Conservation (phyloP, 1,284 basidiomycete genomes). For the Vanrija sp. region DNA sequence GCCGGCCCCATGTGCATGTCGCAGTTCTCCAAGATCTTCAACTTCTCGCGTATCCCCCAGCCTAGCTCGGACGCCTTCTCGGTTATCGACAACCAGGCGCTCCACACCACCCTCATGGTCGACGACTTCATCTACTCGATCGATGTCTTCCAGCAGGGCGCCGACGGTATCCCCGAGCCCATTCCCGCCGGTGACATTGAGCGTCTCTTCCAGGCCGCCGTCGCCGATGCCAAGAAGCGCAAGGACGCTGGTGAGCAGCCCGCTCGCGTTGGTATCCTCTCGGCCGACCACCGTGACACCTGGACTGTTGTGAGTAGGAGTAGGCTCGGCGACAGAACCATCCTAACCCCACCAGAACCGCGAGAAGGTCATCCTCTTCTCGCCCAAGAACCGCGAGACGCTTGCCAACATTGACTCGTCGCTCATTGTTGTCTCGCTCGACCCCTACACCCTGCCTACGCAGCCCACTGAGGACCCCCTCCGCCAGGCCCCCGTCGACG, state of each 20-base stretch:
- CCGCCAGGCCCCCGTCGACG: conserved; percentile 58
- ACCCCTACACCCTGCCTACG: conserved; percentile 51
- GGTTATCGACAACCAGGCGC: conserved; percentile 55
- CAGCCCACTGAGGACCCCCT: conserved; percentile 51
- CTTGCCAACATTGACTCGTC: conserved; percentile 66
- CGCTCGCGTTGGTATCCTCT: conserved; percentile 66
- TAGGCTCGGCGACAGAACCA: conserved; percentile 13
- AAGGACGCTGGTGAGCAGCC: conserved; percentile 58
- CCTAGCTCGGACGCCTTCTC: conserved; percentile 62
- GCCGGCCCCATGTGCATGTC: conserved; percentile 58
- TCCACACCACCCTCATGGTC: conserved; percentile 66
- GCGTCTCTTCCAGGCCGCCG: conserved; percentile 61
- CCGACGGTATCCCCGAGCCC: conserved; percentile 38
- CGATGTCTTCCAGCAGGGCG: conserved; percentile 58
- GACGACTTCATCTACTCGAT: conserved; percentile 81
- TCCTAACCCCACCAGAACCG: conserved; percentile 57
- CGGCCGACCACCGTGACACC: conserved; percentile 72
- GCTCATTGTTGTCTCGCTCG: conserved; percentile 67
- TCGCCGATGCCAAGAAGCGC: conserved; percentile 63
- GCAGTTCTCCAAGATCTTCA: conserved; percentile 66
- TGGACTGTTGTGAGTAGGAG: conserved; percentile 61
- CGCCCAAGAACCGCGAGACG: conserved; percentile 60
- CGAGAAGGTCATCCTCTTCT: conserved; percentile 64
- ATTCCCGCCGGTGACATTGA: conserved; percentile 61
- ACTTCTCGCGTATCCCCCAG: conserved; percentile 68